These are phyloP conservation scores for Esteya vermicola DNA, from an alignment of 2,329 filamentous ascomycete genomes.

Conservation along the genomic window DNA sequence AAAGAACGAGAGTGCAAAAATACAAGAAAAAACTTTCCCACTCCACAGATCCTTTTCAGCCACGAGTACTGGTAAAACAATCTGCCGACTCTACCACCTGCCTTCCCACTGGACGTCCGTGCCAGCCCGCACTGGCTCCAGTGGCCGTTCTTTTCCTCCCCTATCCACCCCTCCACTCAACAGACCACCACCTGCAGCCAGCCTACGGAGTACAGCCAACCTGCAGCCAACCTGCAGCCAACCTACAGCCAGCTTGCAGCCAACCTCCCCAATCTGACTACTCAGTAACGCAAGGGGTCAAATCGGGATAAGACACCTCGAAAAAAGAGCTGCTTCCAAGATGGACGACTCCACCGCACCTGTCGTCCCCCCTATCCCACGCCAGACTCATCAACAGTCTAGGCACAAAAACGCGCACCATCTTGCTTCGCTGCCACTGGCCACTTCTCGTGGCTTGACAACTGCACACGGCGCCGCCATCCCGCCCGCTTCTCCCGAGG, in stretches of 20 bases:
- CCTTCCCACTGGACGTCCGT: not conserved
- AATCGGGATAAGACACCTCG: not conserved
- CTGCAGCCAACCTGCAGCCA: too few relatives aligned
- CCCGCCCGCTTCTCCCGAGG: conserved; percentile 34
- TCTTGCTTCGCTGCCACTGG: conserved; percentile 12
- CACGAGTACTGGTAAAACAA: too few relatives aligned
- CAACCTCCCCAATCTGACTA: too few relatives aligned
- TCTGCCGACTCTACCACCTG: not conserved
- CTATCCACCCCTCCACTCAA: not conserved
- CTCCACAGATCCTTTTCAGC: not conserved
- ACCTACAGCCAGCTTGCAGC: too few relatives aligned
- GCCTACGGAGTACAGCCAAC: too few relatives aligned
- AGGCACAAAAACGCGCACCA: conserved; percentile 14
- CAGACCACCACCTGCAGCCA: not conserved
- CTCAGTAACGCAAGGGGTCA: not conserved
- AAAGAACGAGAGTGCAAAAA: not conserved
- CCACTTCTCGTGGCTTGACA: conserved; percentile 11
- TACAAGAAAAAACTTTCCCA: not conserved
- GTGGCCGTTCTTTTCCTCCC: not conserved
- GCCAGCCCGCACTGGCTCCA: conserved; percentile 1
- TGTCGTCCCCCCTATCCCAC: conserved; percentile 15
- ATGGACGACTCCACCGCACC: conserved; percentile 9
- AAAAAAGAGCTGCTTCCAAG: conserved; percentile 1
- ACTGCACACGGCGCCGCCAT: conserved; percentile 9
- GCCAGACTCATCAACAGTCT: conserved; percentile 17